These are phyloP conservation scores for Hemileccinum impolitum DNA, from an alignment of 768 basidiomycete genomes.

Conservation along the genomic window DNA sequence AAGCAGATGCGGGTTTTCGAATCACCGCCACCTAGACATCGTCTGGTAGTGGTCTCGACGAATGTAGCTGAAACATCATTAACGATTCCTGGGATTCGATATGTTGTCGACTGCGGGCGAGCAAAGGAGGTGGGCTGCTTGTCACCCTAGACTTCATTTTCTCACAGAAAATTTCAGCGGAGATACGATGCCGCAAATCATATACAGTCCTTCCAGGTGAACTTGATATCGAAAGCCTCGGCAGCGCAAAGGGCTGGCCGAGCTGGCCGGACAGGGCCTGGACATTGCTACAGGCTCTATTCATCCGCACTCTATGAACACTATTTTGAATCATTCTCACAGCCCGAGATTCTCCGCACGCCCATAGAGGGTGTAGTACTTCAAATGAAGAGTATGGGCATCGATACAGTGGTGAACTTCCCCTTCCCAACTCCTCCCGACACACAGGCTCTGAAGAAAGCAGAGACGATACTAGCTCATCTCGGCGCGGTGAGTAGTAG, in stretches of 20 bases:
- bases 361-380: conserved; percentile 96
- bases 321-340: conserved; percentile 81
- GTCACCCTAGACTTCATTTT: neutral
- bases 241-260: conserved; percentile 93
- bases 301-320: conserved; percentile 94
- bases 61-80: conserved; percentile 97
- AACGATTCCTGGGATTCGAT: conserved; percentile 95
- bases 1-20: conserved; percentile 94
- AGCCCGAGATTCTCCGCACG: conserved; percentile 91
- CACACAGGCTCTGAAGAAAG: conserved; percentile 64
- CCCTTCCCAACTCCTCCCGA: conserved; percentile 98
- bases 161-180: conserved; percentile 45
- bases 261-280: conserved; percentile 96
- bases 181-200: conserved; percentile 77
- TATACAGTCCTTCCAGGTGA: conserved; percentile 88
- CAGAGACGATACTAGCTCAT: conserved; percentile 75
- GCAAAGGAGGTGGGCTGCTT: conserved; percentile 74
- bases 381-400: conserved; percentile 99
- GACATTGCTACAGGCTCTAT: conserved; percentile 96
- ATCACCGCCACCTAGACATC: conserved; percentile 72
- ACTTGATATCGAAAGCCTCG: conserved; percentile 94
- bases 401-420: conserved; percentile 94
- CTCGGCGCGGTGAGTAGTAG: conserved; percentile 73
- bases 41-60: conserved; percentile 92
- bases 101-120: conserved; percentile 95